Base-by-base conservation (phyloP, 768 basidiomycete genomes). In the Rhodosporidiobolus odoratus region DNA sequence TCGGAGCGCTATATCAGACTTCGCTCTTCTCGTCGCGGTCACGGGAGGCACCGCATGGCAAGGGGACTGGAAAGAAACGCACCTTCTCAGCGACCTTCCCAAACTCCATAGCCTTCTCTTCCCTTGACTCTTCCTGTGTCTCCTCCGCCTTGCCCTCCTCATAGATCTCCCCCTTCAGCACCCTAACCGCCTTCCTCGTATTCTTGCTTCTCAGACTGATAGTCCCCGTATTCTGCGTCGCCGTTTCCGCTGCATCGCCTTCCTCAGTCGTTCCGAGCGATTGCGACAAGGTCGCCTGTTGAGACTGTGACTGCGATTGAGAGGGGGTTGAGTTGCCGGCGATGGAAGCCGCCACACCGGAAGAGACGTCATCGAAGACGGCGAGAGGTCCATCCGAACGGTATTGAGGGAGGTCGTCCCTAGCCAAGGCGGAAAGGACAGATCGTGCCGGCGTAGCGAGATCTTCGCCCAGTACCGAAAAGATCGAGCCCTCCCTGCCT, bases 11-110 rank as follows among this genome's bases (percentile, higher is more conserved):
- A n/a, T n/a, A n/a, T n/a, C n/a, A n/a, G n/a, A n/a, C n/a, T n/a
- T n/a, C n/a, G n/a, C n/a, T n/a, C n/a, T n/a, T n/a, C n/a, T n/a
- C n/a, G n/a, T n/a, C n/a, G n/a, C n/a, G n/a, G n/a, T n/a, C n/a
- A n/a, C n/a, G n/a, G 19, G n/a, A 35, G 30, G 38, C 43, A 34
- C 23, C 56, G 23, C 40, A 50, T 43, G 47, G 57, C 43, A 27
- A 19, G 25, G 35, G 45, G 57, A 64, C 34, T 23, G 56, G 50
- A 21, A 62, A 50, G 1, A 6, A 23, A 57, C 75, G 19, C 68
- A 90, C 91, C 83, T 91, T 91, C 73, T 89, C 84, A 21, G 91
- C 84, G 82, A 92, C 84, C 76, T 85, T 82, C 48, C 85, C 84
- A 82, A 97, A 97, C 77, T 88, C 90, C 75, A 94, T 81, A 15